Conservation (phyloP, 345 rosid genomes). For the Leavenworthia alabamica region DNA sequence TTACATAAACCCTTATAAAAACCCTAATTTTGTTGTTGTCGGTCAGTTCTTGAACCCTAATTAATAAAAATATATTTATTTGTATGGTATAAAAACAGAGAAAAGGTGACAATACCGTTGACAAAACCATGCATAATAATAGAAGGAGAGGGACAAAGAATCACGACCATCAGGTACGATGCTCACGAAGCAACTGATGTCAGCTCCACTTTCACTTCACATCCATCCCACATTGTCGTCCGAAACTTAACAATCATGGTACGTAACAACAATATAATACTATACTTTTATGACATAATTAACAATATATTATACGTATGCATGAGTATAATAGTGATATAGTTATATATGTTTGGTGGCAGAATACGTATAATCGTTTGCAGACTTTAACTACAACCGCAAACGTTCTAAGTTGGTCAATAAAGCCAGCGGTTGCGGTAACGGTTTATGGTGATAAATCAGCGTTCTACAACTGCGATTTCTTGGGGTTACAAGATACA, state of each 20-base stretch:
- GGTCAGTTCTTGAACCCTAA: neutral
- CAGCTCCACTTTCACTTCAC: constrained; percentile 43
- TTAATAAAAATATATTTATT: no score
- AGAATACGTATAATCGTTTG: constrained; percentile 43
- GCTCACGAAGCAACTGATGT: constrained; percentile 29
- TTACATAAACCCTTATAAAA: no score
- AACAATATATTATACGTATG: no score
- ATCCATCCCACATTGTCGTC: constrained; percentile 35
- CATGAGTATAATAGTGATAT: neutral
- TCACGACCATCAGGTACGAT: constrained; percentile 31
- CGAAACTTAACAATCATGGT: constrained; percentile 47
- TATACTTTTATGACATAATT: no score
- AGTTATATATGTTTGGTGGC: constrained; percentile 2
- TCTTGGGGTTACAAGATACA: constrained; percentile 57
- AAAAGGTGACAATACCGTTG: constrained; percentile 33
- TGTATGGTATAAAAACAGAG: constrained; percentile 32
- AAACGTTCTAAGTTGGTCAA: neutral
- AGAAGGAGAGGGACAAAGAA: constrained; percentile 29
- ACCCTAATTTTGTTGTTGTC: neutral
- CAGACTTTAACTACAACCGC: neutral
- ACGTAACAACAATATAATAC: neutral
- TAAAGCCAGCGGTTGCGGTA: constrained; percentile 42
- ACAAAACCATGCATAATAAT: constrained; percentile 40
- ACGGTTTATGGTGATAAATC: constrained; percentile 47
- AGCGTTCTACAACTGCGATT: constrained; percentile 39